Percentiles rank a stretch among this genome's conserved stretches.
Conservation (phyloP, 129 eudicot species). For the Lactuca sativa region DNA sequence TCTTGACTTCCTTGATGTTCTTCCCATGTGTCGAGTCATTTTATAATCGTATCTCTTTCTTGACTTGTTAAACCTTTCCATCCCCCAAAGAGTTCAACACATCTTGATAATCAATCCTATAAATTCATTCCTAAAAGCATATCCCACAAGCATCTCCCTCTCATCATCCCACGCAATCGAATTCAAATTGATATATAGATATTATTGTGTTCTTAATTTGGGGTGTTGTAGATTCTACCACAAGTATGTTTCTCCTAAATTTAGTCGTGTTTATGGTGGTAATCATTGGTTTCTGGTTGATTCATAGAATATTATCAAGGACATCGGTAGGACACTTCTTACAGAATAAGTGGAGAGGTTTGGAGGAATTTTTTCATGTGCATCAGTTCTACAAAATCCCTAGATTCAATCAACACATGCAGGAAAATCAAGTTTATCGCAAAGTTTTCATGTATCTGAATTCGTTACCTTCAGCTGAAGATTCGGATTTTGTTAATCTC, state of each 20-base stretch:
- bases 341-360: slow-evolving; percentile 39
- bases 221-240: not conserved
- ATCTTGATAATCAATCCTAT: slow-evolving; percentile 20
- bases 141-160: slow-evolving; percentile 4
- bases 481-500: slow-evolving; percentile 68
- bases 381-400: slow-evolving; percentile 82
- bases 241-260: slow-evolving; percentile 33
- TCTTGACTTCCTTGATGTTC: slow-evolving; percentile 24
- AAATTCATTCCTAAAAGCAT: slow-evolving; percentile 21
- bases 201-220: not conserved
- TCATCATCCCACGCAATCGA: not conserved
- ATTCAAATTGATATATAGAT: not conserved
- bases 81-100: not conserved
- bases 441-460: slow-evolving; percentile 62
- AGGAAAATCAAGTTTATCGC: slow-evolving; percentile 73
- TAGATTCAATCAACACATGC: slow-evolving; percentile 76
- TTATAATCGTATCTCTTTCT: not conserved
- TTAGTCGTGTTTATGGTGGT: slow-evolving; percentile 18
- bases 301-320: slow-evolving; percentile 37
- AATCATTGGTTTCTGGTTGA: slow-evolving; percentile 28
- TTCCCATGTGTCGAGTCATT: slow-evolving; percentile 20
- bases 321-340: slow-evolving; percentile 39
- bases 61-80: slow-evolving; percentile 14
- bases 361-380: slow-evolving; percentile 58
- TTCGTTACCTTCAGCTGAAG: slow-evolving; percentile 61